Evolutionary conservation across 225 moss, liverwort and hornwort species (phyloP).

Genomic region (Takakia lepidozioides): DNA sequence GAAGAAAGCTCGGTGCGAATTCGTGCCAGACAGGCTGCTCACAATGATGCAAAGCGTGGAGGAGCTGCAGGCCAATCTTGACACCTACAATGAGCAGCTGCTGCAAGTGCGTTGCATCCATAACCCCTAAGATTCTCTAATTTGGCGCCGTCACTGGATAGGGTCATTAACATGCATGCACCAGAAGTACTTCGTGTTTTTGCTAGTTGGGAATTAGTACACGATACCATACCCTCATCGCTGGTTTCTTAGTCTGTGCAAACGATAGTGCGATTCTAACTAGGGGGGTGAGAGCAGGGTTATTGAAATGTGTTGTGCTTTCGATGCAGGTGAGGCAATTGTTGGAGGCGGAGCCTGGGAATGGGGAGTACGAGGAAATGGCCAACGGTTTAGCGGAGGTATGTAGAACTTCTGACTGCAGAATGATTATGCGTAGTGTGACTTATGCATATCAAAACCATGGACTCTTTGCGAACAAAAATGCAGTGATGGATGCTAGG

Average conservation of each 20-base stretch:
- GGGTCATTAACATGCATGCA: no score
- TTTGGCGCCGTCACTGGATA: no score
- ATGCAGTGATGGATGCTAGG: slow-evolving; percentile 27
- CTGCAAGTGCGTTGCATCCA: slow-evolving; percentile 42
- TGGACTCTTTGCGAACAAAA: slow-evolving; percentile 11
- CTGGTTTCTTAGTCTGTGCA: no score
- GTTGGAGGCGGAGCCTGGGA: slow-evolving; percentile 58
- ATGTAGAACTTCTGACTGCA: slow-evolving; percentile 41
- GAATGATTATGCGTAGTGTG: slow-evolving; percentile 22
- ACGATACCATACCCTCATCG: no score
- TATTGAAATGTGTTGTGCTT: slow-evolving; percentile 23
- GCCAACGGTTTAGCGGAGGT: slow-evolving; percentile 84
- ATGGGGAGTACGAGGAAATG: slow-evolving; percentile 85
- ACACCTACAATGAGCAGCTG: slow-evolving; percentile 87
- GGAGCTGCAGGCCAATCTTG: slow-evolving; percentile 84
- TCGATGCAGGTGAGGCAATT: slow-evolving; percentile 73
- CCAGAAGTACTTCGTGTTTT: neutral
- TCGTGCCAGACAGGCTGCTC: no score
- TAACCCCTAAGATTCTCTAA: neutral
- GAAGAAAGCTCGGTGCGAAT: no score
- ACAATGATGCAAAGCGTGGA: slow-evolving; percentile 82
- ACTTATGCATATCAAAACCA: slow-evolving; percentile 18
- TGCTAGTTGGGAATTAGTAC: no score
- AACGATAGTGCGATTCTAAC: no score
- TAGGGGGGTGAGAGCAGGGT: neutral